Conservation (phyloP, 129 eudicot species). For the Erigeron canadensis region DNA sequence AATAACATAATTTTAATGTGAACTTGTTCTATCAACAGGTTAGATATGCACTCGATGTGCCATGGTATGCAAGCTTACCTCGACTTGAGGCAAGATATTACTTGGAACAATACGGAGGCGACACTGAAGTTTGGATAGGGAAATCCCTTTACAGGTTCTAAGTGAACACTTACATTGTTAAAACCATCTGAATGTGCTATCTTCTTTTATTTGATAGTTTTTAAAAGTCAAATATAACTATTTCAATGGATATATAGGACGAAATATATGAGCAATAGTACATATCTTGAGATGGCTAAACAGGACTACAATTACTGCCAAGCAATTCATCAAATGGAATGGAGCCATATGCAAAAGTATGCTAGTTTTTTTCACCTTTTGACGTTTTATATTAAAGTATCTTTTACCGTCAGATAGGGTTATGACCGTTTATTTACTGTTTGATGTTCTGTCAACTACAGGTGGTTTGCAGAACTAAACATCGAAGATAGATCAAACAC, state of each 20-base stretch:
- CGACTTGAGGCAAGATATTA: constrained; percentile 2
- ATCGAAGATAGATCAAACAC: neutral
- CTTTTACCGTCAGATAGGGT: no score
- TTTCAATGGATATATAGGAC: neutral
- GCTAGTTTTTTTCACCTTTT: neutral
- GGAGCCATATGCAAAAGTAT: neutral
- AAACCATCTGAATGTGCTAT: no score
- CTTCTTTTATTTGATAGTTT: no score
- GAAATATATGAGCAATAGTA: neutral
- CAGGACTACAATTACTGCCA: constrained; percentile 7
- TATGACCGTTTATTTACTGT: neutral
- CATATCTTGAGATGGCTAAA: constrained; percentile 9
- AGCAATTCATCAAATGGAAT: neutral
- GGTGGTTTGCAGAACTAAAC: neutral
- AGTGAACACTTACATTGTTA: neutral
- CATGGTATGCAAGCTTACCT: constrained; percentile 10
- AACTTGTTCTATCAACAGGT: neutral
- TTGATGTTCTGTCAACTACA: neutral
- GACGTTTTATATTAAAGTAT: neutral
- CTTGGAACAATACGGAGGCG: neutral
- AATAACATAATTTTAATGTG: neutral
- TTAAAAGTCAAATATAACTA: neutral
- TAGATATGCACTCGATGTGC: neutral
- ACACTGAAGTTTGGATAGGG: neutral
- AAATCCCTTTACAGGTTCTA: neutral